These are phyloP conservation scores for Hypoxylon rickii DNA, from an alignment of 495 filamentous ascomycete genomes.

Conservation along the genomic window DNA sequence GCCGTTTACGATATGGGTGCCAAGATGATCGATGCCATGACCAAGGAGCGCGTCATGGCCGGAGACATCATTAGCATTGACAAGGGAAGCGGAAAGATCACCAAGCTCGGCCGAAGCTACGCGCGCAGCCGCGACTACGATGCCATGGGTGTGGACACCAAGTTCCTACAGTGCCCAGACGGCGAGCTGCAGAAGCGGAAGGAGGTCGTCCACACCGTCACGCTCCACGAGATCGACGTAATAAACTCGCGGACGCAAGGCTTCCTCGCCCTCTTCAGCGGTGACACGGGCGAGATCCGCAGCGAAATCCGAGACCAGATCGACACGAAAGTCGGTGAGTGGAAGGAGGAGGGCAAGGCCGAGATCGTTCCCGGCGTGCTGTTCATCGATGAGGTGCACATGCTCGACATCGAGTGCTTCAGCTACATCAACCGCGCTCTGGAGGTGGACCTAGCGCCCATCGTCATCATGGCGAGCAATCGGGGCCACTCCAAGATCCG, in stretches of 20 bases:
- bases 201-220: constrained; percentile 96
- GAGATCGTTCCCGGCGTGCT: constrained; percentile 96
- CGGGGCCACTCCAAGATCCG: constrained; percentile 89
- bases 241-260: constrained; percentile 98
- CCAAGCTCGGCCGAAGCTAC: constrained; percentile 91
- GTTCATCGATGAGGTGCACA: constrained; percentile 99
- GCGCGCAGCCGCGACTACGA: constrained; percentile 96
- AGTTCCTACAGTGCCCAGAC: constrained; percentile 98
- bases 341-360: constrained; percentile 98
- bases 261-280: constrained; percentile 93
- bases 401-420: constrained; percentile 99
- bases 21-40: constrained; percentile 99
- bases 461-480: constrained; percentile 99
- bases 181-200: constrained; percentile 97
- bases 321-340: constrained; percentile 96
- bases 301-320: constrained; percentile 98
- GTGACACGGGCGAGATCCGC: constrained; percentile 96
- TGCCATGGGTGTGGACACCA: constrained; percentile 97
- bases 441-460: constrained; percentile 89
- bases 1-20: constrained; percentile 98
- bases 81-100: constrained; percentile 96
- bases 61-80: constrained; percentile 98
- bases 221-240: constrained; percentile 97
- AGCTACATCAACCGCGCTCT: constrained; percentile 97
- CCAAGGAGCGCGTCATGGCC: constrained; percentile 97